Percentiles rank a stretch among this genome's conserved stretches.
Evolutionary conservation across 2,329 filamentous ascomycete genomes (phyloP).

Genomic region (Stagonosporopsis cucurbitacearum): DNA sequence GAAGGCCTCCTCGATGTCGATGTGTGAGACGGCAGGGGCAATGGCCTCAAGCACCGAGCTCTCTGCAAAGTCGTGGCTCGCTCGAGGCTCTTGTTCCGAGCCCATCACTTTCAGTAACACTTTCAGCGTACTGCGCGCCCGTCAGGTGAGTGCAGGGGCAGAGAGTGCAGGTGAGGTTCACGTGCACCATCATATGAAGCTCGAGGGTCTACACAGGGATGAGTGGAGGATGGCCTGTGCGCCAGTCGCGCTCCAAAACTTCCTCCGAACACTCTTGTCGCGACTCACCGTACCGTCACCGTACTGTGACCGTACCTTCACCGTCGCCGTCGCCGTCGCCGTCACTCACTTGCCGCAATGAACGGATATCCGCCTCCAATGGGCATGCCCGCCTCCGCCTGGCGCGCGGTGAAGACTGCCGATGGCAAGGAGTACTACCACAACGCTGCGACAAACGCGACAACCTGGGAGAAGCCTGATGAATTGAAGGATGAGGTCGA

Average conservation of each 20-base stretch:
- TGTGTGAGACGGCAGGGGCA: conserved; percentile 45
- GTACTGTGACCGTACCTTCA: no score
- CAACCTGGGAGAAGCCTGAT: conserved; percentile 92
- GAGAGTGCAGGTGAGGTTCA: conserved; percentile 16
- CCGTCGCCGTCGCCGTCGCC: no score
- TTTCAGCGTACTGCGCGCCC: conserved; percentile 2
- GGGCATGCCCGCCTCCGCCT: conserved; percentile 56
- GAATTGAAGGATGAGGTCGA: conserved; percentile 85
- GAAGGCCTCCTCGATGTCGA: conserved; percentile 50
- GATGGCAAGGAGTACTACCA: conserved; percentile 93
- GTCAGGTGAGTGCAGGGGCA: background rate
- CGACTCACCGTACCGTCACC: no score
- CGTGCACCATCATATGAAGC: conserved; percentile 24
- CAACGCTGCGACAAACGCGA: conserved; percentile 82
- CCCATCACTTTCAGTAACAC: conserved; percentile 20
- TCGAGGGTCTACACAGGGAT: conserved; percentile 7
- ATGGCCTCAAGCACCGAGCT: conserved; percentile 49
- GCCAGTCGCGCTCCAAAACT: conserved; percentile 19
- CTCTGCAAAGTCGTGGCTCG: conserved; percentile 48
- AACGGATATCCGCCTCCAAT: conserved; percentile 62
- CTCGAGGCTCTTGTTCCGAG: conserved; percentile 32
- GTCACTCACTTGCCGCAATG: conserved; percentile 54
- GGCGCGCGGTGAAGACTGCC: conserved; percentile 81
- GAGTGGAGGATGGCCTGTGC: background rate
- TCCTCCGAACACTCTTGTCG: background rate